Base-by-base conservation (phyloP, 2,329 filamentous ascomycete genomes). In the Penicillium carneum region DNA sequence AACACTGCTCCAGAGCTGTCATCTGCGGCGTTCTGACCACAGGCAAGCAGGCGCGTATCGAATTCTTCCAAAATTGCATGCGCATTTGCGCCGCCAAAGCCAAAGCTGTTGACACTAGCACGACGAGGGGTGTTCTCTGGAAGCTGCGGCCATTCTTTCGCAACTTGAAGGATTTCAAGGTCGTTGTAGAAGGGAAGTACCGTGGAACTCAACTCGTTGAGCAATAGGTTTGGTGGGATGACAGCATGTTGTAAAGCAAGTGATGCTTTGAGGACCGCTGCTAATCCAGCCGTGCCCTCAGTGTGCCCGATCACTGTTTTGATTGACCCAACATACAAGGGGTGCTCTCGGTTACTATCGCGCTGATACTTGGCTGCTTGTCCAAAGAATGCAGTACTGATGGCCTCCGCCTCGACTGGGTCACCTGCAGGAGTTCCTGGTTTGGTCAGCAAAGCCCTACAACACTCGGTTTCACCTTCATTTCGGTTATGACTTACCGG, bases 51-150 rank as follows among this genome's bases (percentile, higher is more conserved):
- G 23, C 20, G 8, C 3, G 38, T 16, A 16, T 68, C 57, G 10
- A 59, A 70, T 3, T 53, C 61, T 42, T 83, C 80, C 29, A 83
- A 50, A 33, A 83, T 77, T 0, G 67, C 71, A 57, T 79, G 74
- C 0, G 72, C 74, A 57, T 79, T 79, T 1, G 76, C 72, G 5
- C 77, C 77, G 26, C 76, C 77, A 50, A 74, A 76, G 0, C 76
- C 81, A 62, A 84, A 84, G 16, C 78, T 77, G 58, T 82, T 83
- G 0, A 84, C 74, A 39, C 79, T 79, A 2, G 80, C 80, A 34
- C 79, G 67, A 5, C 68, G 69, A 0, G 57, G 62, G 8, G 42
- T 46, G 2, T 76, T 39, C 63, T 69, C 14, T 56, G 56, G 36
- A 1, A 71, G 49, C 3, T 38, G 4, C 4, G 74, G 69, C 72